Evolutionary conservation across 257 asterid species (phyloP), one percentile per base, ranked within the genome.

Genomic region (Primulina huaijiensis): DNA sequence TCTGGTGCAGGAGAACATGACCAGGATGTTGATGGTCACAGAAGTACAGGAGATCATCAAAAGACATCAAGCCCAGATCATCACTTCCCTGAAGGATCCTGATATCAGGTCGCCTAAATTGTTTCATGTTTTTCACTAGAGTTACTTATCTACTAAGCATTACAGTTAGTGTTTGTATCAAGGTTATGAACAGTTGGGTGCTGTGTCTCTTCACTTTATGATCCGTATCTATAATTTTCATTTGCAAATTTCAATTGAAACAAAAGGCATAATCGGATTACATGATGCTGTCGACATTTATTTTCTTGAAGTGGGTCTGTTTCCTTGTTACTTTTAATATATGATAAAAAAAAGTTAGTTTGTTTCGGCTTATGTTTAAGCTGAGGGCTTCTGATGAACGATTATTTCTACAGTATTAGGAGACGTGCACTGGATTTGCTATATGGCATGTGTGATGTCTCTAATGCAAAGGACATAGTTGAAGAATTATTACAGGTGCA

Each of bases 401-500:
- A 67, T 65, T 40, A 43, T 64, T 52, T 70, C 73, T 62, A 83
- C 90, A 90, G 97, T 80, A 92, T 92, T 50, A 86, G 98, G 62
- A 88, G 96, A 65, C 95, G 98, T 73, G 98, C 98, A 67, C 98
- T 92, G 78, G 98, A 92, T 85, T 83, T 92, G 88, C 84, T 92
- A 27, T 89, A 92, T 80, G 98, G 98, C 77, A 92, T 92, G 98
- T 92, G 98, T 74, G 98, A 92, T 80, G 95, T 92, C 80, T 89
- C 98, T 63, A 92, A 92, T 76, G 98, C 98, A 30, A 92, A 92
- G 83, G 98, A 92, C 85, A 92, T 92, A 67, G 98, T 92, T 78
- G 98, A 92, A 82, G 98, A 92, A 79, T 72, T 92, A 67, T 82
- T 92, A 63, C 98, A 92, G 98, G 98, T 92, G 68, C 56, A 16